phyloP scores from a whole-genome alignment of 2,329 filamentous ascomycete species.

The Fusarium poae region DNA sequence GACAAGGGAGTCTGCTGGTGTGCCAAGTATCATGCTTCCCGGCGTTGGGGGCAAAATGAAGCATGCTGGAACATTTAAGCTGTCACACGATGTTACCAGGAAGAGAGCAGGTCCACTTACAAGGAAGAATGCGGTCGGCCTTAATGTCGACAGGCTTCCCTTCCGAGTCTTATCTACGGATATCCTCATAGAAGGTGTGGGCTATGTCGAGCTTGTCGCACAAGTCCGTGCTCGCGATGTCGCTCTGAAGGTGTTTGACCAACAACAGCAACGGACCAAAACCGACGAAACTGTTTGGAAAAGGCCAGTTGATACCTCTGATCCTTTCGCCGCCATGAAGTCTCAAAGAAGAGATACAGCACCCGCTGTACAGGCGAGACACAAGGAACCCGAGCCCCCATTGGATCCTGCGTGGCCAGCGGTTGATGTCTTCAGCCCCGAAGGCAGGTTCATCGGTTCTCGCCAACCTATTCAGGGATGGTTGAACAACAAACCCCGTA shows the following conservation, averaged over 20 bases:
- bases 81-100: constrained; percentile 87
- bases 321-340: constrained; percentile 48
- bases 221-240: constrained; percentile 76
- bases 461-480: constrained; percentile 79
- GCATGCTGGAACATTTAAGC: constrained; percentile 79
- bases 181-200: constrained; percentile 89
- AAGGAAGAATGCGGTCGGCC: constrained; percentile 69
- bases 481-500: constrained; percentile 69
- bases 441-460: constrained; percentile 81
- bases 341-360: constrained; percentile 44
- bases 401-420: constrained; percentile 69
- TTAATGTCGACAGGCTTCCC: constrained; percentile 77
- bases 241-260: constrained; percentile 31
- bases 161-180: constrained; percentile 86
- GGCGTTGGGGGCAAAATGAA: constrained; percentile 69
- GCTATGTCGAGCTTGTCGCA: constrained; percentile 89
- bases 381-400: constrained; percentile 27
- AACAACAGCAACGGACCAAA: constrained; percentile 1
- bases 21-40: constrained; percentile 73
- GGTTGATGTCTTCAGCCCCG: constrained; percentile 87
- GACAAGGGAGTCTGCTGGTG: constrained; percentile 65
- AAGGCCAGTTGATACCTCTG: constrained; percentile 18
- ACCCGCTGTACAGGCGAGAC: constrained; percentile 1
- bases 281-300: background rate
- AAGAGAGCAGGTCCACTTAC: constrained; percentile 81